phyloP scores from a whole-genome alignment of 2,329 filamentous ascomycete genomes.

The Aspergillus latus region DNA sequence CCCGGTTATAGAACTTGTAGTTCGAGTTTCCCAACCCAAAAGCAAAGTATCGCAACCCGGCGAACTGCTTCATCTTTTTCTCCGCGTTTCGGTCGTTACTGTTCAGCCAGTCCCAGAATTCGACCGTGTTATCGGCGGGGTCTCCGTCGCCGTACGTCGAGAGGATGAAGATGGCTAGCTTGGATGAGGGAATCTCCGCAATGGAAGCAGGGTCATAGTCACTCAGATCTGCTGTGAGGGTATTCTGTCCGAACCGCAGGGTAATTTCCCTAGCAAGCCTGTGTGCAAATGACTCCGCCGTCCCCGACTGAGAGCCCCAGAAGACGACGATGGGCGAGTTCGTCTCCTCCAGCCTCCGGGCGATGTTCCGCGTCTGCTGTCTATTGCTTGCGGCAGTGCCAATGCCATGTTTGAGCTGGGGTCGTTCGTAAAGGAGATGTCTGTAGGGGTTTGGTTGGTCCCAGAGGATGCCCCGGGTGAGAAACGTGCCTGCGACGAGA shows the following conservation, averaged over 20 bases:
- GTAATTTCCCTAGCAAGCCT: slow-evolving; percentile 88
- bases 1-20: slow-evolving; percentile 95
- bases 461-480: slow-evolving; percentile 48
- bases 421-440: slow-evolving; percentile 51
- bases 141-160: slow-evolving; percentile 96
- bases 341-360: slow-evolving; percentile 43
- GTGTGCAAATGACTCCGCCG: slow-evolving; percentile 89
- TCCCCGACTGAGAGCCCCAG: slow-evolving; percentile 93
- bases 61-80: slow-evolving; percentile 70
- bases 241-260: slow-evolving; percentile 86
- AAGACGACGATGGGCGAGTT: slow-evolving; percentile 78
- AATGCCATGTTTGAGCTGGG: slow-evolving; percentile 42
- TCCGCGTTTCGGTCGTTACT: slow-evolving; percentile 47
- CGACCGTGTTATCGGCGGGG: slow-evolving; percentile 90
- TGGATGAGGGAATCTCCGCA: slow-evolving; percentile 75
- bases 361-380: slow-evolving; percentile 50
- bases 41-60: slow-evolving; percentile 69
- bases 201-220: slow-evolving; percentile 91
- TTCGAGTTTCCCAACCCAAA: slow-evolving; percentile 96
- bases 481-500: slow-evolving; percentile 40
- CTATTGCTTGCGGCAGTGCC: slow-evolving; percentile 12
- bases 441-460: slow-evolving; percentile 53
- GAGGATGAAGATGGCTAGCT: slow-evolving; percentile 84
- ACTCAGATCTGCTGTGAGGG: slow-evolving; percentile 89
- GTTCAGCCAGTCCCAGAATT: slow-evolving; percentile 80